Evolutionary conservation across 2,329 filamentous ascomycete genomes (phyloP).

Genomic region (Scytalidium lignicola): DNA sequence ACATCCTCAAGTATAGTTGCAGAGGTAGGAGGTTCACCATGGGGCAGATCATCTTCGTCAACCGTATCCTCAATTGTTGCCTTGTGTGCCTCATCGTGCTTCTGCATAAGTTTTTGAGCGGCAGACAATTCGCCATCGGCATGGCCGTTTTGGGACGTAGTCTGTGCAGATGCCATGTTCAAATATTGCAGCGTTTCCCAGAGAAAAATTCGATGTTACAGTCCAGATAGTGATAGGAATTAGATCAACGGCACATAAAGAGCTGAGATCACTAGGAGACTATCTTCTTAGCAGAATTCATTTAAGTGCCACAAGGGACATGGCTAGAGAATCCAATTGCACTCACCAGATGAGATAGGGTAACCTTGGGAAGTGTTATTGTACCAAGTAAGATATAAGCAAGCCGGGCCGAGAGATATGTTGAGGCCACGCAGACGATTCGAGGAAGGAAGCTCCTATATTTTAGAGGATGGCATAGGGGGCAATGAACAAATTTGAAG

Average conservation of each 20-base stretch:
- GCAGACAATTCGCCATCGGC: slow-evolving; percentile 20
- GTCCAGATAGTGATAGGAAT: neutral
- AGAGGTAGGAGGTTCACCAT: slow-evolving; percentile 45
- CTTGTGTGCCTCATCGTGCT: slow-evolving; percentile 51
- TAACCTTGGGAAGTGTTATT: neutral
- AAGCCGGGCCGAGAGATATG: neutral
- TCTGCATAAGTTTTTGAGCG: slow-evolving; percentile 56
- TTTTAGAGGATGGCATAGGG: slow-evolving; percentile 2
- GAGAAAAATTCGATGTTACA: neutral
- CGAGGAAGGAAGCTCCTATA: slow-evolving; percentile 1
- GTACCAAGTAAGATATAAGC: neutral
- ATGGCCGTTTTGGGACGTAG: slow-evolving; percentile 13
- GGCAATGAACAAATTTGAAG: slow-evolving; percentile 1
- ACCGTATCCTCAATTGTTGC: slow-evolving; percentile 74
- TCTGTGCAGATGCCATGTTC: slow-evolving; percentile 21
- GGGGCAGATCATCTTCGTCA: slow-evolving; percentile 72
- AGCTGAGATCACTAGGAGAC: neutral
- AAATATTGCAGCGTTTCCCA: neutral
- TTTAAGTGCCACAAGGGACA: neutral
- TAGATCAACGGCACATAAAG: neutral
- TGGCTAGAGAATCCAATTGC: neutral
- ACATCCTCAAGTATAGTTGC: slow-evolving; percentile 29
- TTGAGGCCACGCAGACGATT: slow-evolving; percentile 6
- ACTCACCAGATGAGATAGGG: neutral
- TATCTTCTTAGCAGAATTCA: neutral